phyloP scores from a whole-genome alignment of 331 rosid species.

The Acacia pycnantha region DNA sequence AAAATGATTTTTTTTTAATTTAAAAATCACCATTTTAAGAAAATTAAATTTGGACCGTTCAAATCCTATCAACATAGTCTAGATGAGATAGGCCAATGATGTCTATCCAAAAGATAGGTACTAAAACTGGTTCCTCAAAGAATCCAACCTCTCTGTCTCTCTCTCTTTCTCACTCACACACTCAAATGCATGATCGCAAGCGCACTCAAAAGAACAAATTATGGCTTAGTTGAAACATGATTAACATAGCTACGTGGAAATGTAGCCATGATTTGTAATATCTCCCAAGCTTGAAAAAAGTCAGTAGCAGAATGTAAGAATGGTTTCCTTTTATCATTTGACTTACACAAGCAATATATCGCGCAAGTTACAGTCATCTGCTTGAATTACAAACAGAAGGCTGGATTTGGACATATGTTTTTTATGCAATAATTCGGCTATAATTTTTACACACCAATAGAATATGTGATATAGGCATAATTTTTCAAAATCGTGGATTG shows the following conservation, averaged over 20 bases:
- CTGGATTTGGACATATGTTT: not conserved
- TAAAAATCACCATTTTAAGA: no score
- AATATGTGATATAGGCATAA: no score
- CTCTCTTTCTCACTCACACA: not conserved
- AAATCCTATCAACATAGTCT: no score
- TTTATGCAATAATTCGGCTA: not conserved
- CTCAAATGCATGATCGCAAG: no score
- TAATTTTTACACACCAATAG: no score
- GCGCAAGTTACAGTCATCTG: not conserved
- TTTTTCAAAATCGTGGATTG: no score
- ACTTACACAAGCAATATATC: not conserved
- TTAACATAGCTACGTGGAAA: not conserved
- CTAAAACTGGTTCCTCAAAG: no score
- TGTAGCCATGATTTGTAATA: not conserved
- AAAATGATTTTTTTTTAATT: no score
- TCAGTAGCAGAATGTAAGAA: not conserved
- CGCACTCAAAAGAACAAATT: not conserved
- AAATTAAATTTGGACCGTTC: no score
- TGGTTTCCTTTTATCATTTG: not conserved
- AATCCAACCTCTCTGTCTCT: not conserved
- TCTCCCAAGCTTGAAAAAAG: not conserved
- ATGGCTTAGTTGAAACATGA: not conserved
- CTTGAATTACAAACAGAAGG: no score
- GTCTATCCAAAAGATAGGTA: no score
- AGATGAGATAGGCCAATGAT: no score